These are phyloP conservation scores for Pseudevernia furfuracea DNA, from an alignment of 495 filamentous ascomycete genomes.

Conservation along the genomic window DNA sequence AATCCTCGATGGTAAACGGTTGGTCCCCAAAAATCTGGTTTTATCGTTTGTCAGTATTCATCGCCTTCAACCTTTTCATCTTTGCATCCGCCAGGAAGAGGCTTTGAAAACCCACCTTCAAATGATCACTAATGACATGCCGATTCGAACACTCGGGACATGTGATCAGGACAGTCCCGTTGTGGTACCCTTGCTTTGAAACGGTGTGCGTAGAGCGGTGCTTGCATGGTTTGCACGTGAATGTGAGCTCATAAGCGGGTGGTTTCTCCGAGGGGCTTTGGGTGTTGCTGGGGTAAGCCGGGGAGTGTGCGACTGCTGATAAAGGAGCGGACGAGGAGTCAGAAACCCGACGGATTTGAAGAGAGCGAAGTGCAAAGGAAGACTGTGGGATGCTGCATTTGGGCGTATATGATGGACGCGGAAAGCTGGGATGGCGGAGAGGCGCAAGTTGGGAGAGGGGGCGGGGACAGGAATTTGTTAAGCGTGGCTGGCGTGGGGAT, in stretches of 20 bases:
- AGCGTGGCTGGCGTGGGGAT: background rate
- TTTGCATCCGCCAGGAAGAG: constrained; percentile 24
- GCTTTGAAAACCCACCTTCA: constrained; percentile 34
- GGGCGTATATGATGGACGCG: background rate
- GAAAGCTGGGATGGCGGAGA: constrained; percentile 25
- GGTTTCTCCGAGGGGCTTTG: constrained; percentile 38
- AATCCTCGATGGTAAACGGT: constrained; percentile 60
- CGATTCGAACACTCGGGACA: constrained; percentile 77
- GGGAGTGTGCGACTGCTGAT: constrained; percentile 29
- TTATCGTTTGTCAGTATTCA: background rate
- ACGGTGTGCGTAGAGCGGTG: constrained; percentile 67
- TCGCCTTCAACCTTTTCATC: background rate
- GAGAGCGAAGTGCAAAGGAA: background rate
- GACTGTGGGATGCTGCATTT: background rate
- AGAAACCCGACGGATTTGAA: constrained; percentile 10
- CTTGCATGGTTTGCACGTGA: constrained; percentile 85
- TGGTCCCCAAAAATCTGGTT: constrained; percentile 57
- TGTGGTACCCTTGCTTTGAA: constrained; percentile 88
- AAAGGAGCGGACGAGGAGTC: constrained; percentile 25
- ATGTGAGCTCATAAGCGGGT: constrained; percentile 73
- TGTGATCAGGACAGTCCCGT: constrained; percentile 76
- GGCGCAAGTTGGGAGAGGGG: constrained; percentile 8
- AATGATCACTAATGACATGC: constrained; percentile 87
- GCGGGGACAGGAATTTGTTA: background rate
- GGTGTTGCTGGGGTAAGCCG: constrained; percentile 30